Evolutionary conservation across 768 basidiomycete species (phyloP), one percentile per base, ranked within the genome.

Genomic region (Lactifluus piperatus): DNA sequence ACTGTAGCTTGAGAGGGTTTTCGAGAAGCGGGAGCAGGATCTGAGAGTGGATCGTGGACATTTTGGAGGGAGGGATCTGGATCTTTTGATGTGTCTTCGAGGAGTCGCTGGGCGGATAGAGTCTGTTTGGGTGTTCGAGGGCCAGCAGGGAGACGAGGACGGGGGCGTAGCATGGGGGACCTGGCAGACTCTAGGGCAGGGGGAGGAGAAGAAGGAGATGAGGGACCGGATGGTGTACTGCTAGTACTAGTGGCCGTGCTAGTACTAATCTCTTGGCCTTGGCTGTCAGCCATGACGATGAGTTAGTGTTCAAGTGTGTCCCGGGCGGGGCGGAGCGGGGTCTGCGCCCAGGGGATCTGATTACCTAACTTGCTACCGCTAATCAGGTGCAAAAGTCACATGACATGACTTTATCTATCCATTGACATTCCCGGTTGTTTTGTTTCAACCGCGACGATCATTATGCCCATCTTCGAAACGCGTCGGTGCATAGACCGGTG

Each of bases 131-230:
- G 60, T 4, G 54, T 61, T 39, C 60, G 51, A 1, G 60, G 60
- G 9, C 60, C 60, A 51, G 54, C 54, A 22, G 60, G 60, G 45
- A 61, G 60, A 6, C 60, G 60, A 52, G 60, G 60, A 1, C 60
- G 60, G 43, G 54, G 27, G 9, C 60, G 60, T 7, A 49, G 22
- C 44, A 51, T 49, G 24, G 59, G 49, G 1, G 43, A 50, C 20
- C 45, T 43, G 24, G 29, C 46, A 5, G 34, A 27, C 10, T 44
- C 43, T 44, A 44, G 24, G 22, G 8, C 0, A 13, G 27, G 32
- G 7, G 32, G 44, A 45, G n/a, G 24, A 37, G 34, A n/a, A n/a
- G 18, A 29, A 6, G 32, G 53, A 18, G 54, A 37, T 8, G 27
- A n/a, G 26, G 24, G 13, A 29, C 18, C 0, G 39, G 24, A 43